These are phyloP conservation scores for Cetradonia linearis DNA, from an alignment of 495 filamentous ascomycete species.

Conservation along the genomic window DNA sequence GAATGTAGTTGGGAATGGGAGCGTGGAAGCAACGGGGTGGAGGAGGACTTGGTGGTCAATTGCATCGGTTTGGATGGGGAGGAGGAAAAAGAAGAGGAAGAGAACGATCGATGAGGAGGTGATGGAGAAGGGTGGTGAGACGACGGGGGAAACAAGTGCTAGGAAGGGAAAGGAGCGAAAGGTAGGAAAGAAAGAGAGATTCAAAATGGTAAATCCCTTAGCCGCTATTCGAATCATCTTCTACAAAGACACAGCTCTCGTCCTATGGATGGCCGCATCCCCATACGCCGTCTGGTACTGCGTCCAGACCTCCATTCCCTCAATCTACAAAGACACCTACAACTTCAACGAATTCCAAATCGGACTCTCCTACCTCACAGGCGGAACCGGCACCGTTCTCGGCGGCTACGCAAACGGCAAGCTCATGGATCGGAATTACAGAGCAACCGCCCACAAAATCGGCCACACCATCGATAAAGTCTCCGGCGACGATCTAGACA, in stretches of 20 bases:
- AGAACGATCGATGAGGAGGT: too few species aligned
- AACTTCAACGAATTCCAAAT: constrained; percentile 24
- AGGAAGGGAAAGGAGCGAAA: too few species aligned
- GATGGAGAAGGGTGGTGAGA: too few species aligned
- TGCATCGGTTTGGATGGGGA: too few species aligned
- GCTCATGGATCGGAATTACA: constrained; percentile 18
- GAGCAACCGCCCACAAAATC: constrained; percentile 23
- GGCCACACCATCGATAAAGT: constrained; percentile 41
- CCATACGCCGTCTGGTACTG: constrained; percentile 23
- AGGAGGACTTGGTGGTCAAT: too few species aligned
- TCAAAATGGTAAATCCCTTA: constrained; percentile 27
- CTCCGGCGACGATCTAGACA: constrained; percentile 41
- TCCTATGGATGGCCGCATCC: too few species aligned
- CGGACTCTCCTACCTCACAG: constrained; percentile 30
- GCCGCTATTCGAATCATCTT: constrained; percentile 19
- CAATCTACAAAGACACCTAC: constrained; percentile 26
- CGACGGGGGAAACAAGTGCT: too few species aligned
- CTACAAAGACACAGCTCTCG: too few species aligned
- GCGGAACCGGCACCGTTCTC: constrained; percentile 25
- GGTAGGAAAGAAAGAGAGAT: too few species aligned
- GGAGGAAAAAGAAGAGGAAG: too few species aligned
- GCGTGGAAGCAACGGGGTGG: too few species aligned
- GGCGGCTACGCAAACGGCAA: constrained; percentile 25
- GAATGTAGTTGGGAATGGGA: constrained; percentile 38
- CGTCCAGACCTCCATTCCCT: constrained; percentile 23